Evolutionary conservation across 139 green algal species (phyloP).

Genomic region (Micractinium conductrix): DNA sequence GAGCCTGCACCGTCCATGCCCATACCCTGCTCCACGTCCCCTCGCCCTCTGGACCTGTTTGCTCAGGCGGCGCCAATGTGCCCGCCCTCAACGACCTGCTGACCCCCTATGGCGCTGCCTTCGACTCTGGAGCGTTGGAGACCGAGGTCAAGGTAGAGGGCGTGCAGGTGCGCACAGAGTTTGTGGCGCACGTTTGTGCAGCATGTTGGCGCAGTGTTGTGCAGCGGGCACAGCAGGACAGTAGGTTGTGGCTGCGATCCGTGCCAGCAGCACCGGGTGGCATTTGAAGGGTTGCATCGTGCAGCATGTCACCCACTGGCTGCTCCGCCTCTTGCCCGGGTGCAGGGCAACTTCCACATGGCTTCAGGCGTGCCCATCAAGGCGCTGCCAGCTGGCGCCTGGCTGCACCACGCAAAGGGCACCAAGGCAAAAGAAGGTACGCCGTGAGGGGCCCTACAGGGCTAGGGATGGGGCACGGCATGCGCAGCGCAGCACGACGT

Average conservation of each 20-base stretch:
- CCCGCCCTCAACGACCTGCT: slow-evolving; percentile 98
- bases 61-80: slow-evolving; percentile 91
- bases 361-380: slow-evolving; percentile 67
- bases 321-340: no score
- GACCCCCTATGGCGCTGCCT: slow-evolving; percentile 76
- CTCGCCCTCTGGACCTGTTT: neutral
- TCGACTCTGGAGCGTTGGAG: slow-evolving; percentile 61
- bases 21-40: neutral
- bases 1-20: neutral
- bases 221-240: no score
- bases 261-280: no score
- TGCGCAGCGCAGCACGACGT: no score
- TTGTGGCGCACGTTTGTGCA: no score
- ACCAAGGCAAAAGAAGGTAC: slow-evolving; percentile 41
- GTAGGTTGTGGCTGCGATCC: no score
- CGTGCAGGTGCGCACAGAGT: no score
- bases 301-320: no score
- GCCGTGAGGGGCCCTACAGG: no score
- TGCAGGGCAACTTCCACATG: slow-evolving; percentile 38
- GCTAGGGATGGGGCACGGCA: no score
- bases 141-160: neutral
- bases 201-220: no score
- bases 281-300: no score
- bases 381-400: slow-evolving; percentile 65
- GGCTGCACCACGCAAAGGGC: slow-evolving; percentile 57